phyloP scores from a whole-genome alignment of 2,329 filamentous ascomycete species.

The Calonectria pteridis region DNA sequence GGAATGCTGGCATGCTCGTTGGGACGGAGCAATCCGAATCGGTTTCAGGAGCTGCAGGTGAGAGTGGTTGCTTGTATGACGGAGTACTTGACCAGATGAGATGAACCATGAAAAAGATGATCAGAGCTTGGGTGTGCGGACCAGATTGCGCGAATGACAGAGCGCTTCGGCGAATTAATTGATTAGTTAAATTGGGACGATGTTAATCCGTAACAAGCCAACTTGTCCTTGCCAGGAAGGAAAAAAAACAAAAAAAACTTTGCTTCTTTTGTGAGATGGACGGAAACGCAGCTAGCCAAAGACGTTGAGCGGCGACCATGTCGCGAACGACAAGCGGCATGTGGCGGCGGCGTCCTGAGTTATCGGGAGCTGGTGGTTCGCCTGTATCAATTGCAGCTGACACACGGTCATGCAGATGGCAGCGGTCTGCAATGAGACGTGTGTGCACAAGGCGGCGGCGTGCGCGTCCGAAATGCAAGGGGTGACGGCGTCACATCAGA shows the following conservation, averaged over 20 bases:
- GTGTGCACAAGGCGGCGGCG: neutral
- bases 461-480: constrained; percentile 11
- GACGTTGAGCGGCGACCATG: neutral
- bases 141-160: neutral
- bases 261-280: neutral
- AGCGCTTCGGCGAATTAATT: constrained; percentile 4
- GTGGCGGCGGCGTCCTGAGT: neutral
- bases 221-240: neutral
- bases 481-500: neutral
- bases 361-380: neutral
- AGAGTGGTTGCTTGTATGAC: neutral
- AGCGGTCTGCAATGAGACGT: neutral
- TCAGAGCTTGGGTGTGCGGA: neutral
- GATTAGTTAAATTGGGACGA: constrained; percentile 10
- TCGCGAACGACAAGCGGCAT: constrained; percentile 1
- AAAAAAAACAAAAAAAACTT: neutral
- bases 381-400: neutral
- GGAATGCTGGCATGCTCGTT: neutral
- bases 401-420: neutral
- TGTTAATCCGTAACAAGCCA: constrained; percentile 5
- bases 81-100: neutral
- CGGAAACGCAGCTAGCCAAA: neutral
- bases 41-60: neutral
- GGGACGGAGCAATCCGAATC: neutral
- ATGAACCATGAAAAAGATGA: constrained; percentile 9